Base-by-base conservation (phyloP, 305 asterid species). In the Fraxinus sp. region DNA sequence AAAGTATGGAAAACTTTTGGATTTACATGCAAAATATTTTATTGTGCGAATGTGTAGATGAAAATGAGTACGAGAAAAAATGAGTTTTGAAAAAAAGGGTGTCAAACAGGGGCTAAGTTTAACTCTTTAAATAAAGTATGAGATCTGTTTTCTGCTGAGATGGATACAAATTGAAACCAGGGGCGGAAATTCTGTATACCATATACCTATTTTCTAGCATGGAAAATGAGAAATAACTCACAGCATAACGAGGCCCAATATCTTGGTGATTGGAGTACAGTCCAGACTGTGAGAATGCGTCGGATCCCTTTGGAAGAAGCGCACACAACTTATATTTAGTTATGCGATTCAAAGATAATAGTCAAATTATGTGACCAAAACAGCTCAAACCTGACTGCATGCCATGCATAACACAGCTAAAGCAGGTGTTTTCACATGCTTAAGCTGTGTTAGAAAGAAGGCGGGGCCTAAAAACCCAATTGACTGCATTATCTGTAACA, bases 261-360 rank as follows among this genome's bases (percentile, higher is more conserved):
- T 96, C 99, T 90, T 96, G 99, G 91, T 96, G 99, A 84, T 96
- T 94, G 76, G 98, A 96, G 92, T 96, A 94, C 74, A 94, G 90
- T 71, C 99, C 99, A 57, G 99, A 96, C 88, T 96, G 99, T 30
- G 98, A 96, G 91, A 96, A 96, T 4, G 98, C 99, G 88, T 96
- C 99, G 11, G 90, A 90, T 83, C 99, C 99, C 99, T 96, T 89
- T 76, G 80, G 82, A 83, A 74, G 44, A 20, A 32, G 37, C 52
- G 74, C 41, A 36, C 37, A 82, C 8, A 70, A 70, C 18, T 70
- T 18, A 68, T 30, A 77, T 22, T 14, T 24, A 73, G 77, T 30
- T 37, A 62, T 52, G 57, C 46, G 2, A 41, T 14, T 0, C 78
- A 62, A 78, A 81, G 36, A 75, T 82, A 66, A 72, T 22, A 16